Base-by-base conservation (phyloP, 495 filamentous ascomycete species). In the Penicillium ucsense region DNA sequence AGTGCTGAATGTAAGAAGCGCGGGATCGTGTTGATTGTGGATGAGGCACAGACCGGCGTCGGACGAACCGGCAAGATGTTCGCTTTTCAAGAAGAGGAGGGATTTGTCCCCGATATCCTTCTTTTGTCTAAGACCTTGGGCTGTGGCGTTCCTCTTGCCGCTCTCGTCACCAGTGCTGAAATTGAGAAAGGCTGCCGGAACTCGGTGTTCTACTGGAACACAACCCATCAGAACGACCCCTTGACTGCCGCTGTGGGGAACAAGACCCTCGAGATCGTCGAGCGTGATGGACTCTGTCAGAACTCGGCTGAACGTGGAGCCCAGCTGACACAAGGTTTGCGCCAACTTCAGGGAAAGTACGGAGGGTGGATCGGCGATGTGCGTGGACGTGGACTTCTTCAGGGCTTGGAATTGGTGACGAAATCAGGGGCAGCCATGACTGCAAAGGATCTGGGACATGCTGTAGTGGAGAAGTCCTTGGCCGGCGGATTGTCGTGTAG, bases 211-310 rank as follows among this genome's bases (percentile, higher is more conserved):
- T 46, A 57, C 0, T 68, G 57, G 57, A 38, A 60, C 7, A 64
- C 60, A 0, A 74, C 71, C 1, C 74, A 79, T 39, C 49, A 76
- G 10, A 79, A 78, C 53, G 77, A 81, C 35, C 75, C 77, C 1
- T 53, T 80, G 1, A 66, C 76, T 1, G 75, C 77, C 0, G 70
- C 74, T 0, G 77, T 81, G 1, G 76, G 76, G 0, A 65, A 72
- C 43, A 78, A 79, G 48, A 75, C 79, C 6, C 60, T 81, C 2
- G 75, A 79, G 47, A 72, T 80, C 36, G 74, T 78, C 0, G 62
- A 72, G 10, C 67, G 76, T 0, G 78, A 81, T 45, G 50, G 64
- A 31, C 45, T 79, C 31, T 69, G 70, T 20, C 38, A 63, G 29
- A 60, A 60, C 5, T 61, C 76, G 2, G 35, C 56, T 3, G 58